A percentile compares a stretch with the other conserved stretches of the same genome.
Conservation (phyloP, 1,139 yeast species). For the Taiozyma sp. region DNA sequence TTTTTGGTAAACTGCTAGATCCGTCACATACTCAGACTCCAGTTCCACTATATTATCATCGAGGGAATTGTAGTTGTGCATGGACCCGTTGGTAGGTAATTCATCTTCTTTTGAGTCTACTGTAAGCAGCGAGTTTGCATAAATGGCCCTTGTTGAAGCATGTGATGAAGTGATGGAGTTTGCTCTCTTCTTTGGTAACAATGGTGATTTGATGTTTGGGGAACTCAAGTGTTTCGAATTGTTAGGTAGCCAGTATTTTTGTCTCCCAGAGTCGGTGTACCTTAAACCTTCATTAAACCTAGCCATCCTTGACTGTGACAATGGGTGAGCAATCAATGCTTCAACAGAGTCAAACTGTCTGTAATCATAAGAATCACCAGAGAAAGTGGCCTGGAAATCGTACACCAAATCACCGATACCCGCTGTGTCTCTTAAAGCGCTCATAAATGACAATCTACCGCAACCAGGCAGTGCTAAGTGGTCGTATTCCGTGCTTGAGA, state of each 20-base stretch:
- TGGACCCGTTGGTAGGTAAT: slow-evolving; percentile 2
- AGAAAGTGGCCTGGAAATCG: slow-evolving; percentile 73
- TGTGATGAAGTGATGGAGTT: slow-evolving; percentile 16
- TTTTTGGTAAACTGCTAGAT: slow-evolving; percentile 36
- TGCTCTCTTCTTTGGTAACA: slow-evolving; percentile 12
- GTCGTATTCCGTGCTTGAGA: slow-evolving; percentile 72
- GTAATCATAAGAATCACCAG: slow-evolving; percentile 78
- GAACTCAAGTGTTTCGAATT: slow-evolving; percentile 1
- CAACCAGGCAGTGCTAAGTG: slow-evolving; percentile 55
- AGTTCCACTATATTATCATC: slow-evolving; percentile 9
- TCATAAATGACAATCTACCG: slow-evolving; percentile 54
- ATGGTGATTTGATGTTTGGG: slow-evolving; percentile 16
- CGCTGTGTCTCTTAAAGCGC: slow-evolving; percentile 73
- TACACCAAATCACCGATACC: slow-evolving; percentile 70
- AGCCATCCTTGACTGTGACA: slow-evolving; percentile 59
- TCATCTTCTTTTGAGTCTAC: slow-evolving; percentile 13
- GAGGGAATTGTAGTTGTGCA: slow-evolving; percentile 9
- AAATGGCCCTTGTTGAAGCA: slow-evolving; percentile 18
- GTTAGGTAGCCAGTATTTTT: not conserved
- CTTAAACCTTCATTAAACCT: slow-evolving; percentile 82
- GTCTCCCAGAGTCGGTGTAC: slow-evolving; percentile 29
- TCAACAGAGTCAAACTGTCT: slow-evolving; percentile 81
- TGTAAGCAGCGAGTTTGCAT: slow-evolving; percentile 14
- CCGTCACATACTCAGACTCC: slow-evolving; percentile 33
- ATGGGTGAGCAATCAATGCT: slow-evolving; percentile 64